phyloP scores from a whole-genome alignment of 805 yeast genomes.

The Candida sonorensis region DNA sequence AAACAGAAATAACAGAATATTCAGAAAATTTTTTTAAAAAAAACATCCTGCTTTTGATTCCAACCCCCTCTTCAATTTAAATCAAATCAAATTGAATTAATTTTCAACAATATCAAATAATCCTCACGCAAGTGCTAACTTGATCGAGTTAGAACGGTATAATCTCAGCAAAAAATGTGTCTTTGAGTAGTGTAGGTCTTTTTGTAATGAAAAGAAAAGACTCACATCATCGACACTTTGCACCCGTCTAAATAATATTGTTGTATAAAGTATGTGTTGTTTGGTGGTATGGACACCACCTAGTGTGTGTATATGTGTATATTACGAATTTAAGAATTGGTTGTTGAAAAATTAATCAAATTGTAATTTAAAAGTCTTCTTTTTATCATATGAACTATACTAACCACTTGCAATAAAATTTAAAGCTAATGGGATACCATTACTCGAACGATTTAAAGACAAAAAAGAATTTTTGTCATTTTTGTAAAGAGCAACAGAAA shows the following conservation, averaged over 20 bases:
- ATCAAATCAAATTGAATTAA: too few species aligned
- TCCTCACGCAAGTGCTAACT: slow-evolving; percentile 83
- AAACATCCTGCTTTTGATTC: too few species aligned
- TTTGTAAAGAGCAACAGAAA: slow-evolving; percentile 52
- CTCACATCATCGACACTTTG: slow-evolving; percentile 8
- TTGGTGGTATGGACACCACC: background rate
- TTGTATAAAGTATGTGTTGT: slow-evolving; percentile 2
- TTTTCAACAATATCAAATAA: slow-evolving; percentile 32
- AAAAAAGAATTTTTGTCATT: slow-evolving; percentile 52
- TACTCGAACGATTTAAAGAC: slow-evolving; percentile 74
- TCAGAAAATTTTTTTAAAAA: too few species aligned
- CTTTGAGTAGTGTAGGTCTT: too few species aligned
- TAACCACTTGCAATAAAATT: slow-evolving; percentile 88
- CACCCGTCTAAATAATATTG: slow-evolving; percentile 43
- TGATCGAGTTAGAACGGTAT: slow-evolving; percentile 78
- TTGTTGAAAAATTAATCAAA: slow-evolving; percentile 3
- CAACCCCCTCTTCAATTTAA: background rate
- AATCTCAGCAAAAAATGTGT: slow-evolving; percentile 64
- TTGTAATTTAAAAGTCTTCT: too few species aligned
- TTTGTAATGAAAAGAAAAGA: background rate
- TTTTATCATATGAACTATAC: too few species aligned
- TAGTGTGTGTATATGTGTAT: too few species aligned
- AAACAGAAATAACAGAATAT: too few species aligned
- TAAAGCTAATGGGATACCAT: slow-evolving; percentile 73
- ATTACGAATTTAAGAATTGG: too few species aligned